Percentiles rank a stretch among this genome's conserved stretches.
Evolutionary conservation across 306 rosid genomes (phyloP).

Genomic region (Dryas octopetala): DNA sequence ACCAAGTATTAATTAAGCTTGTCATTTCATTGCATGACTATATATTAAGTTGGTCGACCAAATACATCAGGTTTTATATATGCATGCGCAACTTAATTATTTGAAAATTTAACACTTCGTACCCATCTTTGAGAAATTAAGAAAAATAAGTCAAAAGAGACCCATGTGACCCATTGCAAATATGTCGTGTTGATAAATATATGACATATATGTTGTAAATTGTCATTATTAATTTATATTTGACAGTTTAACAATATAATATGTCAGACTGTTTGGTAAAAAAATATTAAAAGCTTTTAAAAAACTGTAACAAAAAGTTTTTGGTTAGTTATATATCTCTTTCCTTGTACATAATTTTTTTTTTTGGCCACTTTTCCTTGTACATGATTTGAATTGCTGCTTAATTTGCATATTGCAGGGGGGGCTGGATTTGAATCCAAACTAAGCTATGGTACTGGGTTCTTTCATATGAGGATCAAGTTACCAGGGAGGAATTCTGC

Average conservation of each 20-base stretch:
- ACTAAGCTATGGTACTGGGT: constrained; percentile 48
- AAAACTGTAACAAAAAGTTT: neutral
- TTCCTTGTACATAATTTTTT: neutral
- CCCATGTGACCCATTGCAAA: neutral
- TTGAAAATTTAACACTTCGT: neutral
- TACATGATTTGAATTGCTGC: neutral
- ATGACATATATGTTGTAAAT: no score
- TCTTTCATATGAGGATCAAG: constrained; percentile 45
- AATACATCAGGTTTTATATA: no score
- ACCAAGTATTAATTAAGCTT: no score
- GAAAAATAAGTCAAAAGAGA: neutral
- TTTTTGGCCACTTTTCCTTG: no score
- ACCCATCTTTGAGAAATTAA: neutral
- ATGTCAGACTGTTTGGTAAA: no score
- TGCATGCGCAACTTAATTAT: no score
- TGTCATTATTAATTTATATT: no score
- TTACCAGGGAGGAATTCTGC: constrained; percentile 48
- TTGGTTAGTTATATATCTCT: neutral
- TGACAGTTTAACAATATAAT: no score
- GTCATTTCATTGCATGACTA: no score
- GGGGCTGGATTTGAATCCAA: constrained; percentile 61
- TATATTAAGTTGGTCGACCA: no score
- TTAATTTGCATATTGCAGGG: neutral
- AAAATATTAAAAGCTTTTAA: neutral
- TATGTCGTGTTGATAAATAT: no score